phyloP scores from a whole-genome alignment of 345 rosid genomes.

The Adansonia digitata region DNA sequence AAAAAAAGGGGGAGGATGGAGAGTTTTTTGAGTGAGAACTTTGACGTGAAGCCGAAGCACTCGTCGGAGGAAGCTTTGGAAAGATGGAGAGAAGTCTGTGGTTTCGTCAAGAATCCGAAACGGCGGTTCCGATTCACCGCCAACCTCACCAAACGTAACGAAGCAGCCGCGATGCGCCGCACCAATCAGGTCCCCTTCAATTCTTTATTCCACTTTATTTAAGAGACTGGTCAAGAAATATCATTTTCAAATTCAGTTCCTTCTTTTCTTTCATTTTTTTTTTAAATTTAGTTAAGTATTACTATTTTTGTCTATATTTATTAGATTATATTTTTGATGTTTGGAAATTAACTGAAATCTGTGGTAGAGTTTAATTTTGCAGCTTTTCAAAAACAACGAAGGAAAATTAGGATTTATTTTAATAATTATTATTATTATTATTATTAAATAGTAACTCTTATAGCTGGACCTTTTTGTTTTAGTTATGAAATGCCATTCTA shows the following conservation, averaged over 20 bases:
- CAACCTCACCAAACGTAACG: slow-evolving; percentile 74
- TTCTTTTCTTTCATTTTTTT: neutral
- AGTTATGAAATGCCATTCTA: neutral
- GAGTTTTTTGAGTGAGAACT: slow-evolving; percentile 58
- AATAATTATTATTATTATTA: neutral
- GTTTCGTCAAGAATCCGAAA: slow-evolving; percentile 81
- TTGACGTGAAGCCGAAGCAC: slow-evolving; percentile 64
- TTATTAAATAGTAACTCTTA: no score
- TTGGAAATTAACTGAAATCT: neutral
- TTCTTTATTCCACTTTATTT: neutral
- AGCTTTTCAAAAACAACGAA: neutral
- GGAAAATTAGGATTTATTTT: neutral
- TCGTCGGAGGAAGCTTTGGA: slow-evolving; percentile 54
- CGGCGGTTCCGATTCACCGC: slow-evolving; percentile 82
- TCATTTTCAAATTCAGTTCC: neutral
- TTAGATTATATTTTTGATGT: neutral
- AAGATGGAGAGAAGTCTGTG: slow-evolving; percentile 68
- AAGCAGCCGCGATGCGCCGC: slow-evolving; percentile 84
- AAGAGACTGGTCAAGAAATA: no score
- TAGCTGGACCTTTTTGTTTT: no score
- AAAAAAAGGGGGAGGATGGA: slow-evolving; percentile 52
- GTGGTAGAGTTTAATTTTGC: neutral
- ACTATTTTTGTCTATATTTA: neutral
- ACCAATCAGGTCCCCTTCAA: slow-evolving; percentile 55
- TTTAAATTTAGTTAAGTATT: neutral